phyloP scores from a whole-genome alignment of 1,284 basidiomycete genomes.

The Tausonia pullulans region DNA sequence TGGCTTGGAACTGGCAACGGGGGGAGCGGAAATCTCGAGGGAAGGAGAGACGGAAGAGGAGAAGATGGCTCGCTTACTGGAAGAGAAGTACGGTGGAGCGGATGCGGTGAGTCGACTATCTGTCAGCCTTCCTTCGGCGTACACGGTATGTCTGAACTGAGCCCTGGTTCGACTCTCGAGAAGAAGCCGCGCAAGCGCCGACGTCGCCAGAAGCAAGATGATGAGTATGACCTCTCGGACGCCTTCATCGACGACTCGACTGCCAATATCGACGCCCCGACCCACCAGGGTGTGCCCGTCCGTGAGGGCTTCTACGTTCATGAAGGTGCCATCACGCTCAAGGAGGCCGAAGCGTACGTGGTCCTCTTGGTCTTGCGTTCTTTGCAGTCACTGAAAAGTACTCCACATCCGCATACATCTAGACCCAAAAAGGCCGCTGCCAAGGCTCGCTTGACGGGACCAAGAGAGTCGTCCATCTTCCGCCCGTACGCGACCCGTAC shows the following conservation, averaged over 20 bases:
- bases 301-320: slow-evolving; percentile 7
- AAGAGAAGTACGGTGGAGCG: slow-evolving; percentile 9
- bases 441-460: not conserved
- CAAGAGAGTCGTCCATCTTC: not conserved
- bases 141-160: not conserved
- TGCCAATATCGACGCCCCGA: slow-evolving; percentile 8
- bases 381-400: too few species aligned
- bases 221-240: slow-evolving; percentile 13
- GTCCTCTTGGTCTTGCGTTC: not conserved
- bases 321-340: slow-evolving; percentile 23
- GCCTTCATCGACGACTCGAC: slow-evolving; percentile 16
- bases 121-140: not conserved
- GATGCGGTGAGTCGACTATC: not conserved
- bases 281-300: slow-evolving; percentile 7
- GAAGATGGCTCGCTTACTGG: slow-evolving; percentile 8
- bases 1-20: not conserved
- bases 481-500: too few species aligned
- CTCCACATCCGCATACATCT: too few species aligned
- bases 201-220: slow-evolving; percentile 3
- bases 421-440: too few species aligned
- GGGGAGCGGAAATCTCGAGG: not conserved
- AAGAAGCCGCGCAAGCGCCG: slow-evolving; percentile 1
- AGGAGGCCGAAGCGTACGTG: slow-evolving; percentile 17
- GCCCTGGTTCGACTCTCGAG: not conserved
- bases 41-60: slow-evolving; percentile 10